Conservation (phyloP, 2,329 filamentous ascomycete species). For the Cladorrhinum sp. region DNA sequence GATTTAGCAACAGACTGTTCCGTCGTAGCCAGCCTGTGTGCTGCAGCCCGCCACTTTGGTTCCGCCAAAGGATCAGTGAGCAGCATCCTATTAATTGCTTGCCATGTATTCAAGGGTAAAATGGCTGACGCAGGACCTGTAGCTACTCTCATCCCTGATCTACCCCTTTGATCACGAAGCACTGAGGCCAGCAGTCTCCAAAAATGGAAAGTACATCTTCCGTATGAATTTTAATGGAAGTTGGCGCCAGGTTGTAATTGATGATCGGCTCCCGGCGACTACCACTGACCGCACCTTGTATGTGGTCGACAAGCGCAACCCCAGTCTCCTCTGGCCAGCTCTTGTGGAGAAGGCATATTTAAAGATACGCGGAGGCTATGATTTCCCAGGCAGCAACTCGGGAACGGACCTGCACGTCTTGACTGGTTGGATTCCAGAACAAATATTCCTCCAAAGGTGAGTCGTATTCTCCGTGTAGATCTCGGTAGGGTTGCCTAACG, state of each 20-base stretch:
- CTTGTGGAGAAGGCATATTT: slow-evolving; percentile 94
- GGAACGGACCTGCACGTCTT: slow-evolving; percentile 91
- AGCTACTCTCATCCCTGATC: slow-evolving; percentile 70
- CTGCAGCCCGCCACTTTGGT: slow-evolving; percentile 66
- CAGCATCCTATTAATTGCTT: not conserved
- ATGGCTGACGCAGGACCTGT: slow-evolving; percentile 6
- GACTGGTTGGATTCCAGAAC: slow-evolving; percentile 95
- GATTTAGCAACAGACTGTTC: slow-evolving; percentile 96
- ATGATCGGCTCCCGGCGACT: slow-evolving; percentile 81
- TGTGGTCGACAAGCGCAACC: slow-evolving; percentile 81
- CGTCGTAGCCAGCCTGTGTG: slow-evolving; percentile 91
- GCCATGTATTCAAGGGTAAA: not conserved
- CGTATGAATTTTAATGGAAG: slow-evolving; percentile 96
- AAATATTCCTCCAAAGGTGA: slow-evolving; percentile 77
- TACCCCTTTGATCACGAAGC: slow-evolving; percentile 67
- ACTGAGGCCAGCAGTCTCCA: slow-evolving; percentile 60
- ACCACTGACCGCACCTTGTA: slow-evolving; percentile 73
- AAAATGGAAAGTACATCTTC: slow-evolving; percentile 85
- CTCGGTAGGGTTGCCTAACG: slow-evolving; percentile 1
- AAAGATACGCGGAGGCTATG: slow-evolving; percentile 91
- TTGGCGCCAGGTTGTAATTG: slow-evolving; percentile 80
- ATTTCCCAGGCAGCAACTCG: slow-evolving; percentile 96
- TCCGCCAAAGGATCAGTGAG: slow-evolving; percentile 66
- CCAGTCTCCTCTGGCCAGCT: slow-evolving; percentile 83
- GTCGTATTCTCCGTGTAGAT: slow-evolving; percentile 1